These are phyloP conservation scores for Lathyrus sativus DNA, from an alignment of 306 rosid genomes.

Conservation along the genomic window DNA sequence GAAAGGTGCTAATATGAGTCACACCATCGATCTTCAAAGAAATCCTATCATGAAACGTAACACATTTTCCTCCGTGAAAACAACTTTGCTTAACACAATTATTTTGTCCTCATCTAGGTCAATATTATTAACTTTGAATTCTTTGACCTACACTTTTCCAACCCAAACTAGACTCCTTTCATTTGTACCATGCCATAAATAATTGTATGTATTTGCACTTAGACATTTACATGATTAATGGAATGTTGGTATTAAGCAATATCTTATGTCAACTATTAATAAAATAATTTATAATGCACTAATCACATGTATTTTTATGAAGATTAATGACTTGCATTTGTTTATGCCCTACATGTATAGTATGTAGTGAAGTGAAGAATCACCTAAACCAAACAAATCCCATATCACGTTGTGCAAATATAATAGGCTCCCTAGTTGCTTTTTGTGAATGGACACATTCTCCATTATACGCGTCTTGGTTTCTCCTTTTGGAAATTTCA, in stretches of 20 bases:
- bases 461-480: slow-evolving; percentile 27
- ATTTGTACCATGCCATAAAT: slow-evolving; percentile 32
- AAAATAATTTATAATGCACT: not conserved
- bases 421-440: slow-evolving; percentile 35
- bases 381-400: slow-evolving; percentile 50
- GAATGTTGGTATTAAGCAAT: slow-evolving; percentile 18
- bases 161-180: slow-evolving; percentile 39
- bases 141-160: slow-evolving; percentile 52
- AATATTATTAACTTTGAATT: slow-evolving; percentile 41
- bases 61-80: slow-evolving; percentile 52
- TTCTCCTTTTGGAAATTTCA: not conserved
- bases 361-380: slow-evolving; percentile 39
- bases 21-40: slow-evolving; percentile 44
- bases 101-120: slow-evolving; percentile 54
- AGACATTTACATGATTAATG: slow-evolving; percentile 18
- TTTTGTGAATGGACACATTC: slow-evolving; percentile 44
- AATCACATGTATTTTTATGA: slow-evolving; percentile 28
- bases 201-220: not conserved
- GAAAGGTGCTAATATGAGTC: slow-evolving; percentile 39
- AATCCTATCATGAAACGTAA: slow-evolving; percentile 46
- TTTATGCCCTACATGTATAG: slow-evolving; percentile 36
- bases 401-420: slow-evolving; percentile 39
- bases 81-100: slow-evolving; percentile 49
- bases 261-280: slow-evolving; percentile 9
- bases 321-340: slow-evolving; percentile 43